These are phyloP conservation scores for Ceratocystis cacaofunesta DNA, from an alignment of 2,329 filamentous ascomycete species.

Conservation along the genomic window DNA sequence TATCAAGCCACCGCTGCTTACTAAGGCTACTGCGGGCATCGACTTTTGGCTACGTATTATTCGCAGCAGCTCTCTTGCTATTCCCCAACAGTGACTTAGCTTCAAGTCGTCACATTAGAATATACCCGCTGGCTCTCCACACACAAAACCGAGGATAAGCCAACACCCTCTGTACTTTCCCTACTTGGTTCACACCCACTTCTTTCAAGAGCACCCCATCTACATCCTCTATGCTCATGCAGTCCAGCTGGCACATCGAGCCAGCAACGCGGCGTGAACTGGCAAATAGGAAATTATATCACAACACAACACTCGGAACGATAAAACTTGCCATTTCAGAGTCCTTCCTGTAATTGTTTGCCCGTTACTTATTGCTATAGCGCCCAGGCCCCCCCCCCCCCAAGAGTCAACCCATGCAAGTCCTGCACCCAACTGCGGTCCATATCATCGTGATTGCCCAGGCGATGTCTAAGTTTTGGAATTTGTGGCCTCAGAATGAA, in stretches of 20 bases:
- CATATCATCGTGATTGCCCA: neutral
- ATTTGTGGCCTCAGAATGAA: neutral
- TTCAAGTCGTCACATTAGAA: too few relatives aligned
- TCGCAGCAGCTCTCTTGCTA: too few relatives aligned
- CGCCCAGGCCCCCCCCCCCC: neutral
- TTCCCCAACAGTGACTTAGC: too few relatives aligned
- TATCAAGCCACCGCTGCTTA: too few relatives aligned
- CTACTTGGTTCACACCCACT: neutral
- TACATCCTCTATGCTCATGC: neutral
- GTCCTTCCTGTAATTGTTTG: neutral
- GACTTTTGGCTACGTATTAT: too few relatives aligned
- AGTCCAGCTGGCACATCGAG: neutral
- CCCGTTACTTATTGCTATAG: neutral
- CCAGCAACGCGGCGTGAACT: neutral
- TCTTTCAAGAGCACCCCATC: neutral
- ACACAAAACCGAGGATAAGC: too few relatives aligned
- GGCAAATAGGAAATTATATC: neutral
- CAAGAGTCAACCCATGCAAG: neutral
- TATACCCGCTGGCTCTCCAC: too few relatives aligned
- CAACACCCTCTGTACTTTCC: too few relatives aligned
- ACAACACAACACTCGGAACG: neutral
- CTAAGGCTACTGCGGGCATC: too few relatives aligned
- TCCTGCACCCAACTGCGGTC: neutral
- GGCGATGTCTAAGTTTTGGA: neutral
- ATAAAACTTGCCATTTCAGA: neutral